A percentile compares a stretch with the other conserved stretches of the same genome.
Conservation (phyloP, 2,329 filamentous ascomycete species). For the Leptosphaerulina australis region DNA sequence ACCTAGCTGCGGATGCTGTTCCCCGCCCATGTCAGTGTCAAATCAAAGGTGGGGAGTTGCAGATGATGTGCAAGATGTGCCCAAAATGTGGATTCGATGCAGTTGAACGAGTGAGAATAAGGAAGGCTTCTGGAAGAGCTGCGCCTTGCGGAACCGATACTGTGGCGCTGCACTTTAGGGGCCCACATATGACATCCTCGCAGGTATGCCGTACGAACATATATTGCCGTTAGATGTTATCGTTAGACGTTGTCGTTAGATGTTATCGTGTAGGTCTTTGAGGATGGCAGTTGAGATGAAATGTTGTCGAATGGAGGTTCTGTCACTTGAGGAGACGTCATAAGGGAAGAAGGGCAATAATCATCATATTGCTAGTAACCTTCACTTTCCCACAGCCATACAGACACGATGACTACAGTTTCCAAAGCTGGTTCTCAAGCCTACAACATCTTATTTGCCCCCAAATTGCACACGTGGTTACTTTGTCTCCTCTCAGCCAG, state of each 20-base stretch:
- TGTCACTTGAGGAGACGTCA: neutral
- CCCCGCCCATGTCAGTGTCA: slow-evolving; percentile 7
- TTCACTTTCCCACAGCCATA: slow-evolving; percentile 13
- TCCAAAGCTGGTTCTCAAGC: neutral
- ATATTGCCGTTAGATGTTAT: slow-evolving; percentile 6
- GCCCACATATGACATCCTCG: slow-evolving; percentile 12
- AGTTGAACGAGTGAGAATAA: slow-evolving; percentile 3
- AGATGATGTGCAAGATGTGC: slow-evolving; percentile 7
- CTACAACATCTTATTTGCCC: neutral
- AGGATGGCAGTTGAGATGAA: neutral
- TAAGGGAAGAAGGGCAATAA: slow-evolving; percentile 6
- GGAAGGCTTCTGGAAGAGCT: slow-evolving; percentile 28
- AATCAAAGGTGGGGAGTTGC: slow-evolving; percentile 2
- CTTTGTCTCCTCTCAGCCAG: neutral
- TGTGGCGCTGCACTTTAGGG: slow-evolving; percentile 5
- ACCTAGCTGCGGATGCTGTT: slow-evolving; percentile 9
- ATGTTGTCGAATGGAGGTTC: neutral
- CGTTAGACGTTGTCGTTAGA: too few species aligned
- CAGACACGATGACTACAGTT: slow-evolving; percentile 7
- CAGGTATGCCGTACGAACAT: slow-evolving; percentile 7
- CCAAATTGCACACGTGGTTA: neutral
- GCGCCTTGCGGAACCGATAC: slow-evolving; percentile 6
- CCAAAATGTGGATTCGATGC: slow-evolving; percentile 2
- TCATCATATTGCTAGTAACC: slow-evolving; percentile 4
- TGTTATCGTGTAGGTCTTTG: neutral